Evolutionary conservation across 2,329 filamentous ascomycete genomes (phyloP).

Genomic region (Curvularia lunata): DNA sequence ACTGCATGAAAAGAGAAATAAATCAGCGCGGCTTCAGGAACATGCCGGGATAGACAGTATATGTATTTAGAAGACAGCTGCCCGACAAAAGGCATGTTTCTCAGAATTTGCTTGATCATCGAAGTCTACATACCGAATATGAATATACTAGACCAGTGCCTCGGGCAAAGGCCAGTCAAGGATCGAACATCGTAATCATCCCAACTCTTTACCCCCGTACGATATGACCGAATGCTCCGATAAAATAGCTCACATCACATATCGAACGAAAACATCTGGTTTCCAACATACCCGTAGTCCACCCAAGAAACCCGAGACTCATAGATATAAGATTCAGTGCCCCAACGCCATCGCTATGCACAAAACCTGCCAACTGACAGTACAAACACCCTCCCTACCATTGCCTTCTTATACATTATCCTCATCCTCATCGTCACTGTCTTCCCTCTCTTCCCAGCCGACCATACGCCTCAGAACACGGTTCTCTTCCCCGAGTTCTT

Average conservation of each 20-base stretch:
- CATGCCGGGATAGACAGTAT: neutral
- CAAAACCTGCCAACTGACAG: neutral
- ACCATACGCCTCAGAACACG: constrained; percentile 53
- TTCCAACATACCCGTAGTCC: neutral
- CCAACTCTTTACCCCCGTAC: neutral
- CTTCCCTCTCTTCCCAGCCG: constrained; percentile 53
- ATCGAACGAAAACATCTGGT: neutral
- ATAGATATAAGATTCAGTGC: neutral
- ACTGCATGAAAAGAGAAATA: no score
- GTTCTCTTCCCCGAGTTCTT: constrained; percentile 57
- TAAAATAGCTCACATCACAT: neutral
- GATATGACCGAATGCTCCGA: neutral
- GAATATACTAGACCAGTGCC: neutral
- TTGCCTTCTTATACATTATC: constrained; percentile 6
- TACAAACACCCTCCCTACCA: neutral
- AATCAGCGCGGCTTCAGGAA: neutral
- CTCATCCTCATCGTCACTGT: constrained; percentile 51
- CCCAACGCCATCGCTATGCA: constrained; percentile 36
- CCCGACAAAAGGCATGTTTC: no score
- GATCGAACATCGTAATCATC: neutral
- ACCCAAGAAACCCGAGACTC: neutral
- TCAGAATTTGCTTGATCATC: neutral
- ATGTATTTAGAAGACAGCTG: no score
- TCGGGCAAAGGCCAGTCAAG: neutral
- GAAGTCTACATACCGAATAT: neutral